Conservation (phyloP, 306 rosid genomes). For the Prunus davidiana region DNA sequence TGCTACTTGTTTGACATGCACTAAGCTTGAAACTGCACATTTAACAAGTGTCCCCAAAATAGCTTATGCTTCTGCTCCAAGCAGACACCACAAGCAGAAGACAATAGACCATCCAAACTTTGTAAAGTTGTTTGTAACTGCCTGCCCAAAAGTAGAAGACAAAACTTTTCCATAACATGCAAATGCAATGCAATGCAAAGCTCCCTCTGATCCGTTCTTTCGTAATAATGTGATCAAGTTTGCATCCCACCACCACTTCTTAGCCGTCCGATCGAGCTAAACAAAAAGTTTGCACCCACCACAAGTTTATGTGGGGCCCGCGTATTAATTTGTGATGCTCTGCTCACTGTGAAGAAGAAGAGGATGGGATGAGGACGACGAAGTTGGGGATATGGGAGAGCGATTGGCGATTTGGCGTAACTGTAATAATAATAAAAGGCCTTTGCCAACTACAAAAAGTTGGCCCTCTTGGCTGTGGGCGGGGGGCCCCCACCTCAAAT, state of each 20-base stretch:
- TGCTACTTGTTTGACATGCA: neutral
- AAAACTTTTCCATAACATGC: neutral
- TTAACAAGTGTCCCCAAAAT: neutral
- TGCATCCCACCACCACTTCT: neutral
- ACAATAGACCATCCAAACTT: neutral
- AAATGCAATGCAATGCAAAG: neutral
- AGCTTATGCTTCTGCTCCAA: neutral
- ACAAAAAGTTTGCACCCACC: neutral
- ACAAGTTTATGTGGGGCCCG: neutral
- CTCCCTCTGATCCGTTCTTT: too few relatives aligned
- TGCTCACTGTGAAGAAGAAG: neutral
- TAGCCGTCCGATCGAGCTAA: neutral
- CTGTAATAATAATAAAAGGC: neutral
- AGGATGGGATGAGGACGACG: neutral
- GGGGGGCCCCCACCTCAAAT: neutral
- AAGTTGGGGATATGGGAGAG: neutral
- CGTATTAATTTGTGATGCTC: neutral
- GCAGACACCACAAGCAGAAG: neutral
- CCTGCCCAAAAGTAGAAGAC: neutral
- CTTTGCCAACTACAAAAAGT: neutral
- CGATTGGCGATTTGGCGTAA: neutral
- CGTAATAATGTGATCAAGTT: too few relatives aligned
- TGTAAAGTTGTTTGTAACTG: neutral
- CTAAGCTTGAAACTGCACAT: neutral
- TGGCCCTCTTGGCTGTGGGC: neutral